phyloP scores from a whole-genome alignment of 2,329 filamentous ascomycete species.

The Boeremia lycopersici region DNA sequence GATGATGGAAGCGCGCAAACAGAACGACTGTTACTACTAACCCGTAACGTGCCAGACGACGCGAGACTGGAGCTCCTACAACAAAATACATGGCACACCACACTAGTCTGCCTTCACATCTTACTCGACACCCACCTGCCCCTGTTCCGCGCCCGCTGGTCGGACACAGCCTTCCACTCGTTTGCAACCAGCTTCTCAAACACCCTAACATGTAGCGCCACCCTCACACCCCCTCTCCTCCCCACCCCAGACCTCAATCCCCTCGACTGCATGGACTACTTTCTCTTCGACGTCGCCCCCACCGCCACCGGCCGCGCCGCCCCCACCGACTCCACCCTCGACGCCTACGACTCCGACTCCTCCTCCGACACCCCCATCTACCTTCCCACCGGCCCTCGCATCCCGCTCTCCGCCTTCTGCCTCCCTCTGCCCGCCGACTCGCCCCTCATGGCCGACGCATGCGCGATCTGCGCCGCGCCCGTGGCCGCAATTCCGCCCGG shows the following conservation, averaged over 20 bases:
- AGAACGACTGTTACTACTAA: not conserved
- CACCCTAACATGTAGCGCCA: not conserved
- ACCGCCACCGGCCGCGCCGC: no score
- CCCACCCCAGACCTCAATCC: no score
- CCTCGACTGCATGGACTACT: no score
- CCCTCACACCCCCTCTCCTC: no score
- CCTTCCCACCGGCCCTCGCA: not conserved
- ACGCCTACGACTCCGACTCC: not conserved
- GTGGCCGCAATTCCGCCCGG: not conserved
- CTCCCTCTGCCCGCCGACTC: not conserved
- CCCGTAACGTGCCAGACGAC: not conserved
- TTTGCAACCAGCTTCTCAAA: not conserved
- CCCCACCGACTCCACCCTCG: not conserved
- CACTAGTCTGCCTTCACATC: not conserved
- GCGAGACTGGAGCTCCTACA: not conserved
- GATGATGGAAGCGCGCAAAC: not conserved
- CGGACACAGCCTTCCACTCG: not conserved
- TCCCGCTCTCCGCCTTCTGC: not conserved
- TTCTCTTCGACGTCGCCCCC: no score
- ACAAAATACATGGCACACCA: not conserved
- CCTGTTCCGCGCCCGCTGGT: not conserved
- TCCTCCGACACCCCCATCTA: no score
- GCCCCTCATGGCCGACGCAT: not conserved
- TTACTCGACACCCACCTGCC: not conserved
- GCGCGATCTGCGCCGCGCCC: not conserved